Base-by-base conservation (phyloP, 116 monocot species). In the Zostera marina region DNA sequence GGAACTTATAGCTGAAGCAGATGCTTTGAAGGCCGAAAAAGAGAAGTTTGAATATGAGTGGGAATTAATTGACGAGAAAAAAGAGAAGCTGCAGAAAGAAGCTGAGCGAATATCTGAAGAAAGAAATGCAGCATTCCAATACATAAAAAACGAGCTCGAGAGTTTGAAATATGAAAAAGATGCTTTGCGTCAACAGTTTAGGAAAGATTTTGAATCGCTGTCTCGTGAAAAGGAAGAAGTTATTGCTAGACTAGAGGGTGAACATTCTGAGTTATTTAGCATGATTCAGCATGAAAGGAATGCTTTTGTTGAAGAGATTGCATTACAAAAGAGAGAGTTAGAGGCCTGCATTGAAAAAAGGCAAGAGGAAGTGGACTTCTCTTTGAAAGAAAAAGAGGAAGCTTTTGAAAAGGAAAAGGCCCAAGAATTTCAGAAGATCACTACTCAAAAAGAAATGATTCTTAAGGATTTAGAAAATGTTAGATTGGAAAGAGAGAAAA, bases 1-100 rank as follows among this genome's bases (percentile, higher is more conserved):
- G 54, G 96, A 82, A 64, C 64, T 96, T 60, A 44, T 59, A 55
- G 52, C 47, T 59, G 80, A 76, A 60, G 72, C 74, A 40, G 85
- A 89, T 46, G 77, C 58, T 41, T 54, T 96, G 40, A 82, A 59
- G 62, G 62, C 80, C 54, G 96, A 96, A 60, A 96, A 85, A 47
- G 96, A 96, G 56, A 84, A 84, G 48, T 96, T 96, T 62, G 96
- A 96, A 78, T 73, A 42, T 44, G 85, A 88, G 22, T 96, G 96
- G 96, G 89, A 88, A 44, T 42, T 85, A 24, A 76, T 89, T 72
- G 96, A 96, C 62, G 89, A 85, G 47, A 96, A 85, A 69, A 85
- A 72, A 58, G 78, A 72, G 25, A 77, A 80, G 47, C 48, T 96
- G 25, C 53, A 43, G 44, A 89, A 76, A 70, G 85, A 82, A 71